Conservation (phyloP, 116 monocot species). For the Phalaenopsis hybrid region DNA sequence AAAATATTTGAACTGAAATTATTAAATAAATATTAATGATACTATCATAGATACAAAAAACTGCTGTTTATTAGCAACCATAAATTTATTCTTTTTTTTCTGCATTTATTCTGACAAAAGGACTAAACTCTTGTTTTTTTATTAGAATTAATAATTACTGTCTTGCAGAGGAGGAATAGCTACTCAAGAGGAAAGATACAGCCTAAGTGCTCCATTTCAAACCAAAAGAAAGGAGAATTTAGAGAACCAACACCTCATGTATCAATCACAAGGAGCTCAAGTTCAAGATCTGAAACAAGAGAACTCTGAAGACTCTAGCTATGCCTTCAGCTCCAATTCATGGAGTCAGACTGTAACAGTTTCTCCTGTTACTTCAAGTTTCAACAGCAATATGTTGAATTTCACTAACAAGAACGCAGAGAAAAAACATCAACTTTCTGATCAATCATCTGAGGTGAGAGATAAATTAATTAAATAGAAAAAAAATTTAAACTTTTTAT, state of each 20-base stretch:
- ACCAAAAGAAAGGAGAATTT: slow-evolving; percentile 36
- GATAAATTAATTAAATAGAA: not conserved
- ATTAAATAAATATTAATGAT: not conserved
- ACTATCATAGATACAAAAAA: not conserved
- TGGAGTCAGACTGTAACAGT: too few relatives aligned
- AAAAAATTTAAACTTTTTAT: not conserved
- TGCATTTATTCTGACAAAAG: not conserved
- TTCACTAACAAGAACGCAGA: slow-evolving; percentile 36
- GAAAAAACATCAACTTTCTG: slow-evolving; percentile 26
- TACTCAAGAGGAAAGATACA: slow-evolving; percentile 40
- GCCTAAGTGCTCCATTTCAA: slow-evolving; percentile 18
- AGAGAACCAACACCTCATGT: slow-evolving; percentile 22
- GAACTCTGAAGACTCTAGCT: not conserved
- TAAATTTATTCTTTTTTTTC: not conserved
- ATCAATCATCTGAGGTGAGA: slow-evolving; percentile 54
- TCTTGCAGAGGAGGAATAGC: slow-evolving; percentile 46
- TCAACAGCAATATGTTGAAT: slow-evolving; percentile 56
- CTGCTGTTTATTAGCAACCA: not conserved
- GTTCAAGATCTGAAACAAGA: slow-evolving; percentile 45
- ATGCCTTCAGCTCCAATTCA: slow-evolving; percentile 19
- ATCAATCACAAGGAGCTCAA: slow-evolving; percentile 20
- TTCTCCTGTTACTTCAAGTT: slow-evolving; percentile 48
- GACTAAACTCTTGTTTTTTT: not conserved
- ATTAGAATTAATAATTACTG: not conserved
- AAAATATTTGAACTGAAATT: not conserved